phyloP scores from a whole-genome alignment of 2,329 filamentous ascomycete species.

The Cercospora nicotianae region DNA sequence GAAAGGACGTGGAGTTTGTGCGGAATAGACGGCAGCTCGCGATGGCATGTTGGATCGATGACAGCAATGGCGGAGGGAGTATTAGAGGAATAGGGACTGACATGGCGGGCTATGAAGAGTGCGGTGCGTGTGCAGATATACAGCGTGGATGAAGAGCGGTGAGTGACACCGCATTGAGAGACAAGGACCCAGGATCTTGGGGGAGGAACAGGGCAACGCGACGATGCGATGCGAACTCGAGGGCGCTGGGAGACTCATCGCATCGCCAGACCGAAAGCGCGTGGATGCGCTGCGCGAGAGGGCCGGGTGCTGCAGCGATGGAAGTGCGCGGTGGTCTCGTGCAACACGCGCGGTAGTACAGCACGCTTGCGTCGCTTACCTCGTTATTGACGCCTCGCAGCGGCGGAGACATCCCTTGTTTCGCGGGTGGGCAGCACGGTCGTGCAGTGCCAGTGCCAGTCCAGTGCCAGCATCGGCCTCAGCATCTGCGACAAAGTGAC shows the following conservation, averaged over 20 bases:
- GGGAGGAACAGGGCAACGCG: slow-evolving; percentile 7
- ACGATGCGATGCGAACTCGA: background rate
- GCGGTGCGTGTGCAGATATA: slow-evolving; percentile 11
- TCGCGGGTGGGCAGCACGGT: background rate
- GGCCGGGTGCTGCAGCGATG: slow-evolving; percentile 11
- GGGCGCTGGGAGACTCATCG: background rate
- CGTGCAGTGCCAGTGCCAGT: background rate
- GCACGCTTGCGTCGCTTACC: slow-evolving; percentile 1
- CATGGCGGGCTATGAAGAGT: slow-evolving; percentile 5
- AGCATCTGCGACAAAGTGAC: background rate
- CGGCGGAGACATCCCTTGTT: slow-evolving; percentile 2
- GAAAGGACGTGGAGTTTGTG: slow-evolving; percentile 15
- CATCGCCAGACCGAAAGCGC: slow-evolving; percentile 11
- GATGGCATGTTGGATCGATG: slow-evolving; percentile 18
- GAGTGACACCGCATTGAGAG: slow-evolving; percentile 21
- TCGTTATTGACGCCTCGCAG: background rate
- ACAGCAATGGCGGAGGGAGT: slow-evolving; percentile 4
- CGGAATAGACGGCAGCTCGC: slow-evolving; percentile 19
- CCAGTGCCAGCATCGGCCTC: background rate
- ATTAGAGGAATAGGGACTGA: slow-evolving; percentile 7
- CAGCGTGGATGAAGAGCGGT: slow-evolving; percentile 16
- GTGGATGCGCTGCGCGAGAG: slow-evolving; percentile 14
- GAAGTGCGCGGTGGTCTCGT: slow-evolving; percentile 13
- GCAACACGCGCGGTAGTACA: background rate
- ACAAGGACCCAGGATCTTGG: slow-evolving; percentile 17